These are phyloP conservation scores for Porodaedalea pini DNA, from an alignment of 1,284 basidiomycete species.

Conservation along the genomic window DNA sequence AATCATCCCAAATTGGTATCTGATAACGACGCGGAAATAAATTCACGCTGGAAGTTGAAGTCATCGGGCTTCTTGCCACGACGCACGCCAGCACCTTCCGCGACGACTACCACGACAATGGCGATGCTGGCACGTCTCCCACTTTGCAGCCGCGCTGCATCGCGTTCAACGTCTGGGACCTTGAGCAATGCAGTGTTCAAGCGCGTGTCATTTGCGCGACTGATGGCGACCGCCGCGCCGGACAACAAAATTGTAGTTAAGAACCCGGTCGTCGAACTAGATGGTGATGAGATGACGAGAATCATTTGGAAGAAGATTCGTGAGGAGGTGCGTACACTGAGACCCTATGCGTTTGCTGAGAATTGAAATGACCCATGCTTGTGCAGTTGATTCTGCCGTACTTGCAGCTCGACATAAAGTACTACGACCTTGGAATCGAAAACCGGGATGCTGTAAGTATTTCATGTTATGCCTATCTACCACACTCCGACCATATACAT, in stretches of 20 bases:
- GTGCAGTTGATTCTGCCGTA: conserved; percentile 89
- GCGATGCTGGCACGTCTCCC: conserved; percentile 13
- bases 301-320: conserved; percentile 99
- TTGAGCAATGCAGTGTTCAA: background rate
- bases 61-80: background rate
- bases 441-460: conserved; percentile 76
- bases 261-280: conserved; percentile 94
- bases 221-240: conserved; percentile 10
- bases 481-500: conserved; percentile 13
- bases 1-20: background rate
- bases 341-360: background rate
- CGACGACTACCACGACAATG: background rate
- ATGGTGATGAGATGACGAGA: conserved; percentile 96
- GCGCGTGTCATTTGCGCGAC: conserved; percentile 6
- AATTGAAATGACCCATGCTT: conserved; percentile 4
- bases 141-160: background rate
- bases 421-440: conserved; percentile 95
- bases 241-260: conserved; percentile 73
- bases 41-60: too few relatives aligned
- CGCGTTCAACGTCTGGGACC: background rate
- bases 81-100: background rate
- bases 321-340: conserved; percentile 68
- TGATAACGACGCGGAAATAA: background rate
- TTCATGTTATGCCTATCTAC: background rate
- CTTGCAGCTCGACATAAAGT: conserved; percentile 95